Conservation (phyloP, 306 rosid species). For the Lathyrus tuberosus region DNA sequence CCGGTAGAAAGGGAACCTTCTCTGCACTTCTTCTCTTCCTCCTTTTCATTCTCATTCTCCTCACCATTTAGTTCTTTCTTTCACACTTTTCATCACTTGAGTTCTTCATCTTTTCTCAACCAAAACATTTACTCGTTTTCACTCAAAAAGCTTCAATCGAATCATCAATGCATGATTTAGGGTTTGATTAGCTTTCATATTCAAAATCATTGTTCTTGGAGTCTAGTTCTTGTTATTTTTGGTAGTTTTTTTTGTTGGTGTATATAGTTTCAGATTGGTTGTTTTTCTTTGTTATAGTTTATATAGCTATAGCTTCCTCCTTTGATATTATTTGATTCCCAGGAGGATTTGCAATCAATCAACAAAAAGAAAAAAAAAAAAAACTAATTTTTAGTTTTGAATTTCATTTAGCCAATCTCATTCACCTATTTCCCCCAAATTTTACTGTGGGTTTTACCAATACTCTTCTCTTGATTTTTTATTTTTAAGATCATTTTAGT, state of each 20-base stretch:
- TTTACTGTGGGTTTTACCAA: conserved; percentile 66
- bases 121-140: not conserved
- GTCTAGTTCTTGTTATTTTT: conserved; percentile 22
- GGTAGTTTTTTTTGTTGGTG: conserved; percentile 47
- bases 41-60: conserved; percentile 77
- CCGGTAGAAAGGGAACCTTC: conserved; percentile 79
- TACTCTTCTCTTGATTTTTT: conserved; percentile 41
- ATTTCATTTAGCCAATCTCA: conserved; percentile 38
- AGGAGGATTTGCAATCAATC: conserved; percentile 56
- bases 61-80: conserved; percentile 49
- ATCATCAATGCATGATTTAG: conserved; percentile 53
- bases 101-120: conserved; percentile 9
- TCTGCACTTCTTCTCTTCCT: conserved; percentile 71
- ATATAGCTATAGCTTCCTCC: conserved; percentile 49
- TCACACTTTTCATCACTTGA: not conserved
- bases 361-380: conserved; percentile 21
- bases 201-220: conserved; percentile 28
- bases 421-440: conserved; percentile 70
- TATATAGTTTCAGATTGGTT: conserved; percentile 53
- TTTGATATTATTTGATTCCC: conserved; percentile 60
- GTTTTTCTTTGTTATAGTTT: not conserved
- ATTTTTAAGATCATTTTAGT: conserved; percentile 37
- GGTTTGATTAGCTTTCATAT: conserved; percentile 48
- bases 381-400: conserved; percentile 31
- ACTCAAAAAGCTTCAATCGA: too few relatives aligned